phyloP scores from a whole-genome alignment of 495 filamentous ascomycete genomes.

The Thermothielavioides terrestris region DNA sequence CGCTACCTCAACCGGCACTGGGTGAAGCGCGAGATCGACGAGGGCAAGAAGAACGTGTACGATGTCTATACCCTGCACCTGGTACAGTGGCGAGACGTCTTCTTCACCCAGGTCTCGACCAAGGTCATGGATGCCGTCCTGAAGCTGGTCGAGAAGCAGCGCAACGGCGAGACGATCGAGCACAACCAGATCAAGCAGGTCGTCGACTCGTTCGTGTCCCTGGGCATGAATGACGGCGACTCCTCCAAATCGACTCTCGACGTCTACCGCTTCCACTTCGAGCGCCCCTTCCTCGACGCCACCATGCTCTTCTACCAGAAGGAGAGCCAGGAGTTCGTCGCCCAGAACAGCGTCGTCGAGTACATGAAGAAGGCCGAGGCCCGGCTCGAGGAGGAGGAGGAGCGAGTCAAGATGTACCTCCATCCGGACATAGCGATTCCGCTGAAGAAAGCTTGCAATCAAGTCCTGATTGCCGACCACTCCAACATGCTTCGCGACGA shows the following conservation, averaged over 20 bases:
- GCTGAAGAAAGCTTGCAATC: constrained; percentile 80
- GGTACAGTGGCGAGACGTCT: constrained; percentile 86
- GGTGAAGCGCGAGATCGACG: constrained; percentile 98
- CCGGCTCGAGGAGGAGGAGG: constrained; percentile 88
- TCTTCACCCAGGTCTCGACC: constrained; percentile 72
- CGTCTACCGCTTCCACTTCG: constrained; percentile 86
- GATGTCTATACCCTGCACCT: constrained; percentile 96
- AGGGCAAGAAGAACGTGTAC: constrained; percentile 97
- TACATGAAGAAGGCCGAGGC: constrained; percentile 99
- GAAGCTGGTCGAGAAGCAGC: constrained; percentile 92
- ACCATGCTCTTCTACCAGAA: constrained; percentile 80
- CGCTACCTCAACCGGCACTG: constrained; percentile 95
- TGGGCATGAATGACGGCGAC: constrained; percentile 90
- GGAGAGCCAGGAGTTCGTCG: constrained; percentile 88
- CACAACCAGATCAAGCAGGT: constrained; percentile 94
- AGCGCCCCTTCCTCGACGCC: constrained; percentile 80
- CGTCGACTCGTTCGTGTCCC: constrained; percentile 91
- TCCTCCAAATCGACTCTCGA: constrained; percentile 89
- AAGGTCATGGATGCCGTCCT: constrained; percentile 94
- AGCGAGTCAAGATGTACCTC: constrained; percentile 84
- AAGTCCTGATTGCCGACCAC: constrained; percentile 83
- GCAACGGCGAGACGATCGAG: constrained; percentile 97
- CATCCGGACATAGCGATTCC: constrained; percentile 77
- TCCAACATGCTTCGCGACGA: constrained; percentile 79
- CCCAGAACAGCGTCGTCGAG: constrained; percentile 95